These are phyloP conservation scores for Colletotrichum nymphaeae DNA, from an alignment of 2,329 filamentous ascomycete species.

Conservation along the genomic window DNA sequence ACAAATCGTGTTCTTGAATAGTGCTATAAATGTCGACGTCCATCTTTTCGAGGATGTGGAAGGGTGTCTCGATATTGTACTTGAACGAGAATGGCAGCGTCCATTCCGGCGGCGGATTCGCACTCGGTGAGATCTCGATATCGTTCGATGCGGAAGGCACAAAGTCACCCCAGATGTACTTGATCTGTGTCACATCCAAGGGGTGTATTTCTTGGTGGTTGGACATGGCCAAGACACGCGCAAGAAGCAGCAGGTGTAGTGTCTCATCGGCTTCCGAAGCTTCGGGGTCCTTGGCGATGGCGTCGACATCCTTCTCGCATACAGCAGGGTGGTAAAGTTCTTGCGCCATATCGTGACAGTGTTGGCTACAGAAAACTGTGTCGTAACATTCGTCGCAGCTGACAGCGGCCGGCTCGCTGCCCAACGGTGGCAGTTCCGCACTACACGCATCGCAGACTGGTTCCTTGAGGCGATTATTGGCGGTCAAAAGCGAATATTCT, in stretches of 20 bases:
- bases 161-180: conserved; percentile 78
- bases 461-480: conserved; percentile 88
- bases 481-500: conserved; percentile 89
- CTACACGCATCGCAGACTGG: conserved; percentile 92
- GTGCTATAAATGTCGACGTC: conserved; percentile 79
- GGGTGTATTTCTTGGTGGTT: conserved; percentile 70
- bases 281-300: conserved; percentile 72
- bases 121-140: conserved; percentile 63
- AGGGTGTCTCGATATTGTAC: conserved; percentile 78
- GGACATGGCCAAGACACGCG: conserved; percentile 72
- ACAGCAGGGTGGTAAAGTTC: conserved; percentile 72
- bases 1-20: conserved; percentile 73
- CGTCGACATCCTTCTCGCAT: conserved; percentile 74
- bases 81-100: conserved; percentile 84
- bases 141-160: conserved; percentile 63
- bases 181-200: conserved; percentile 72
- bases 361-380: conserved; percentile 73
- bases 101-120: conserved; percentile 69
- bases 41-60: conserved; percentile 87
- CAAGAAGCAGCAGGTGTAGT: conserved; percentile 71
- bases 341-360: conserved; percentile 68
- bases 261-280: conserved; percentile 69
- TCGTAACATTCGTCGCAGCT: conserved; percentile 72
- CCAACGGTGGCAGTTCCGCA: conserved; percentile 73
- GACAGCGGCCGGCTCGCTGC: conserved; percentile 58